Evolutionary conservation across 345 rosid genomes (phyloP).

Genomic region (Aquilaria sinensis): DNA sequence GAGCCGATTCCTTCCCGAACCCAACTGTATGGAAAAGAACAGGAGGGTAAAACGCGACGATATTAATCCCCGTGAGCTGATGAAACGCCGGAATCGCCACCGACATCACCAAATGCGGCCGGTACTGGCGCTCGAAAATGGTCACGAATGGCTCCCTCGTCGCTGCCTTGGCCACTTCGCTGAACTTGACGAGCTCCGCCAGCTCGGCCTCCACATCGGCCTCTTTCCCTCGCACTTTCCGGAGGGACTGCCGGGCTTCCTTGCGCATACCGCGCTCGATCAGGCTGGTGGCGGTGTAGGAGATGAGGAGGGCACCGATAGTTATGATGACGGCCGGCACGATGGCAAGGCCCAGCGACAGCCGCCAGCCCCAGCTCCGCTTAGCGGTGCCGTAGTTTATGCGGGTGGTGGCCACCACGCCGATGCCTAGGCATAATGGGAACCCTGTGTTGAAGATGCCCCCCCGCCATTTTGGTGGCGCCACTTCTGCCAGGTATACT

Average conservation of each 20-base stretch:
- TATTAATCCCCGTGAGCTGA: constrained; percentile 70
- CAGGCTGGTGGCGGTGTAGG: constrained; percentile 70
- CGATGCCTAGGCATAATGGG: constrained; percentile 67
- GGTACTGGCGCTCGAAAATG: constrained; percentile 54
- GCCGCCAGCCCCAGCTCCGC: constrained; percentile 68
- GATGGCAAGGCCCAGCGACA: constrained; percentile 69
- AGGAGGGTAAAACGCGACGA: constrained; percentile 82
- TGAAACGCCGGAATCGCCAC: constrained; percentile 68
- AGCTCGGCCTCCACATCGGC: constrained; percentile 49
- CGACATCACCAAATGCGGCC: constrained; percentile 74
- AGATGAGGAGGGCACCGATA: constrained; percentile 53
- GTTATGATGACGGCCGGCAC: constrained; percentile 76
- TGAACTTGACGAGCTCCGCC: constrained; percentile 38
- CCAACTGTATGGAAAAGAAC: constrained; percentile 74
- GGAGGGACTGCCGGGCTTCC: constrained; percentile 44
- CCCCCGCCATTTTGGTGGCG: constrained; percentile 72
- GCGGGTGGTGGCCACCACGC: constrained; percentile 58
- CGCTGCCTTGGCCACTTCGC: constrained; percentile 39
- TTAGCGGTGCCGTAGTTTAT: constrained; percentile 53
- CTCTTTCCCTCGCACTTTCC: constrained; percentile 37
- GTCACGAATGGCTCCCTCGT: constrained; percentile 44
- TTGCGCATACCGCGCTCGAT: constrained; percentile 56
- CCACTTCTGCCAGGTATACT: constrained; percentile 73
- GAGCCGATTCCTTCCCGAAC: constrained; percentile 57
- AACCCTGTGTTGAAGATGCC: constrained; percentile 81